Evolutionary conservation across 805 yeast species (phyloP), one percentile per base, ranked within the genome.

Genomic region (Pichia deserticola): DNA sequence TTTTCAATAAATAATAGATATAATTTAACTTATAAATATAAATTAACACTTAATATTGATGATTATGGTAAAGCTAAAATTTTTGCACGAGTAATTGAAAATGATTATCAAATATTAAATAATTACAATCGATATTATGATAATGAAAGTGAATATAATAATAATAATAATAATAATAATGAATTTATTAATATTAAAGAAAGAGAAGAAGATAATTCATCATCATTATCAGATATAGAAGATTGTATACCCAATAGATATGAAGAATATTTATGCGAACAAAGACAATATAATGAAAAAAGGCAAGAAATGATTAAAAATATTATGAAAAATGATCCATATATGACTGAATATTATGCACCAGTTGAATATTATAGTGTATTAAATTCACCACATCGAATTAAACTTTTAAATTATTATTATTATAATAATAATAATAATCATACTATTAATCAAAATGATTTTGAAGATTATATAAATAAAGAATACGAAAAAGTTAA

Each of bases 251-350:
- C 49, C 15, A 41, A 30, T 11, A 34, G 44, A 7, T 48, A 43
- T 20, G 51, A 48, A 11, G 38, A 43, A 15, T 43, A 43, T n/a
- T 27, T 48, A 3, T 30, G 36, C 25, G 38, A 44, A 20, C 33
- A 34, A 15, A 25, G 28, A 11, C 10, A 27, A 8, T 36, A 20
- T 29, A 33, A 48, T 25, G 42, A 44, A 15, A 13, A 32, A 12
- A 36, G 49, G 28, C 36, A 45, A 20, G 27, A 30, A 8, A n/a
- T 49, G 7, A 36, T 49, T 9, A 28, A 30, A 37, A 49, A 36
- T 15, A 40, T 49, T 29, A 49, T 49, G 51, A 49, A 49, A 37
- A 49, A 34, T 25, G 51, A 49, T 42, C 45, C 42, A 7, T 49
- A 36, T 38, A 30, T 49, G 42, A 49, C 49, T 12, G 44, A 36